Evolutionary conservation across 2,329 filamentous ascomycete species (phyloP), one percentile per base, ranked within the genome.

Genomic region (Sporothrix curviconia): DNA sequence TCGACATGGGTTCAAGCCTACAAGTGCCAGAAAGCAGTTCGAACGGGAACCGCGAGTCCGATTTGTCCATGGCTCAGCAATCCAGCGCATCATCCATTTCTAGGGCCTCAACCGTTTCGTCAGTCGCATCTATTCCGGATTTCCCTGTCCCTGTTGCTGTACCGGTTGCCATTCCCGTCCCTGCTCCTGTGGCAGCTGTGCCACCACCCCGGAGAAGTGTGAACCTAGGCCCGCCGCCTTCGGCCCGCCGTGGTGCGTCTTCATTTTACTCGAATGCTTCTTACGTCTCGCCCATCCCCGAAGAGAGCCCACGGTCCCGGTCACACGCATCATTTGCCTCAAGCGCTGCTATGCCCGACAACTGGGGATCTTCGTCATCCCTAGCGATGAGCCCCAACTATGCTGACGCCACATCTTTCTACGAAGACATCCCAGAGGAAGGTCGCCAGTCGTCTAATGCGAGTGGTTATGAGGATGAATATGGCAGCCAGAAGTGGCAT

Each of bases 231-330:
- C 83, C 83, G 17, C 83, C 83, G 0, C 83, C 83, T 3, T 82
- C 78, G 12, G 76, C 81, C 3, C 76, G 83, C 64, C 74, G 83
- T 63, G 83, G 82, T 1, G 78, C 77, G 28, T 85, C 83, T 0
- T 84, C 83, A 0, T 85, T 84, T 60, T 85, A 87, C 64, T 87
- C 85, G 3, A 81, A 78, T 62, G 72, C 76, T 12, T 87, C 86
- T 0, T 86, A 79, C 59, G 86, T 91, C 25, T 87, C 87, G 0
- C 87, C 88, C 0, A 91, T 92, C 55, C 85, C 84, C 0, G 88
- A 91, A 68, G 87, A 91, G 66, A 81, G 78, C 61, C 77, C 81
- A 0, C 75, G 78, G 24, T 74, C 78, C 3, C 73, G 77, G 55
- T 83, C 83, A 0, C 80, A 83, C 66, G 76, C 77, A 28, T 90